Conservation (phyloP, 2,329 filamentous ascomycete species). For the Ophiostoma himal-ulmi region DNA sequence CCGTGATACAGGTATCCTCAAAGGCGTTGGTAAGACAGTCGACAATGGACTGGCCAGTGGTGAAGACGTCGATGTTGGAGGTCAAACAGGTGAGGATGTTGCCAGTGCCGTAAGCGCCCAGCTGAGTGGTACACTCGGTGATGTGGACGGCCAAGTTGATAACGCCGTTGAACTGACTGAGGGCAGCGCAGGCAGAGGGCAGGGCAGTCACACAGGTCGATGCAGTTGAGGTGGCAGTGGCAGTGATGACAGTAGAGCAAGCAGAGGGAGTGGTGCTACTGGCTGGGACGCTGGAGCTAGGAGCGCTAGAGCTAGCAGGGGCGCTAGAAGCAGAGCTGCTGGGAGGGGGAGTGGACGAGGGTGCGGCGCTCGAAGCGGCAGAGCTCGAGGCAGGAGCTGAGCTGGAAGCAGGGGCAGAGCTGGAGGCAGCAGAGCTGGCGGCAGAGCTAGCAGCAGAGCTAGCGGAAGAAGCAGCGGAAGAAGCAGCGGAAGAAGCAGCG, state of each 20-base stretch:
- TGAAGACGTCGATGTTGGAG: neutral
- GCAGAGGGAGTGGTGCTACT: neutral
- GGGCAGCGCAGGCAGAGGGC: constrained; percentile 12
- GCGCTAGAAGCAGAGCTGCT: neutral
- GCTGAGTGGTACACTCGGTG: neutral
- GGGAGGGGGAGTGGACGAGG: neutral
- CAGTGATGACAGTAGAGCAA: constrained; percentile 18
- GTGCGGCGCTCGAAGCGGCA: neutral
- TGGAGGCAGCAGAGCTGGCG: neutral
- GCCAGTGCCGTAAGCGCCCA: constrained; percentile 14
- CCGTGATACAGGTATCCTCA: constrained; percentile 14
- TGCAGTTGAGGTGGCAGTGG: constrained; percentile 11
- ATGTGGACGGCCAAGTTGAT: neutral
- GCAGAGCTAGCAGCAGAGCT: neutral
- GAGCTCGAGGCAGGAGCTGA: neutral
- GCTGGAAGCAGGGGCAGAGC: neutral
- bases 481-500: neutral
- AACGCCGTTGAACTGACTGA: neutral
- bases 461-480: neutral
- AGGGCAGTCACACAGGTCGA: constrained; percentile 19
- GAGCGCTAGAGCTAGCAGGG: neutral
- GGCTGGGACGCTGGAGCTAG: neutral
- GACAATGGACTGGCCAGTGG: constrained; percentile 14
- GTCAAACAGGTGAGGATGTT: constrained; percentile 13
- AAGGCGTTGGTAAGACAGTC: constrained; percentile 15